These are phyloP conservation scores for Mycena olivaceomarginata DNA, from an alignment of 768 basidiomycete genomes.

Conservation along the genomic window DNA sequence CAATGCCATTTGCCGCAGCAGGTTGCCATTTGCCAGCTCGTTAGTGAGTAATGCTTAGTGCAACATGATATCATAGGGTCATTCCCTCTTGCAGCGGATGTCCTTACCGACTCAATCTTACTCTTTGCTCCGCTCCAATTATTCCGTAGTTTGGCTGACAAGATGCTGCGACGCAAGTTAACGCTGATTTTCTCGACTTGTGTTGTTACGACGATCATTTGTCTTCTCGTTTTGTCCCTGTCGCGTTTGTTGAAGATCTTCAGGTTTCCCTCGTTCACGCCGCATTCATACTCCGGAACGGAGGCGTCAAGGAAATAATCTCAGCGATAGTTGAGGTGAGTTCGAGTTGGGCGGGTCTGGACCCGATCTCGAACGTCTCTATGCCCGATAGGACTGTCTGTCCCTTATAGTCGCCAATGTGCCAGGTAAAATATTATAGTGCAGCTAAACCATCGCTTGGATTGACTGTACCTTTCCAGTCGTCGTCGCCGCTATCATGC, in stretches of 20 bases:
- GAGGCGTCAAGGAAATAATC: neutral
- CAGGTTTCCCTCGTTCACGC: neutral
- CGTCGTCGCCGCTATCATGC: too few relatives aligned
- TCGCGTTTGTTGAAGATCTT: neutral
- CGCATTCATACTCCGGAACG: neutral
- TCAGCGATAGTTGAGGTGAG: neutral
- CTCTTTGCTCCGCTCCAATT: neutral
- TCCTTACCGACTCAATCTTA: neutral
- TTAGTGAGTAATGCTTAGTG: neutral
- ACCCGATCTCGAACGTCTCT: neutral
- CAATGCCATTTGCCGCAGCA: neutral
- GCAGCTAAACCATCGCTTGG: too few relatives aligned
- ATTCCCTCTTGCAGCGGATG: neutral
- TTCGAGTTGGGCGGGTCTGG: neutral
- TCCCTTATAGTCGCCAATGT: neutral
- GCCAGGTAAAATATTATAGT: neutral
- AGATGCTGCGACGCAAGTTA: neutral
- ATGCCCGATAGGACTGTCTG: neutral
- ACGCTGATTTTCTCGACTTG: neutral
- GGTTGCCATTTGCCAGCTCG: neutral
- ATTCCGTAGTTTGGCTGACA: neutral
- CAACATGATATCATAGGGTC: neutral
- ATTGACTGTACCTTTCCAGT: too few relatives aligned
- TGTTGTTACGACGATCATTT: neutral
- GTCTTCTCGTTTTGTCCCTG: neutral